Conservation (phyloP, 2,329 filamentous ascomycete species). For the Domatiomyces globalis region DNA sequence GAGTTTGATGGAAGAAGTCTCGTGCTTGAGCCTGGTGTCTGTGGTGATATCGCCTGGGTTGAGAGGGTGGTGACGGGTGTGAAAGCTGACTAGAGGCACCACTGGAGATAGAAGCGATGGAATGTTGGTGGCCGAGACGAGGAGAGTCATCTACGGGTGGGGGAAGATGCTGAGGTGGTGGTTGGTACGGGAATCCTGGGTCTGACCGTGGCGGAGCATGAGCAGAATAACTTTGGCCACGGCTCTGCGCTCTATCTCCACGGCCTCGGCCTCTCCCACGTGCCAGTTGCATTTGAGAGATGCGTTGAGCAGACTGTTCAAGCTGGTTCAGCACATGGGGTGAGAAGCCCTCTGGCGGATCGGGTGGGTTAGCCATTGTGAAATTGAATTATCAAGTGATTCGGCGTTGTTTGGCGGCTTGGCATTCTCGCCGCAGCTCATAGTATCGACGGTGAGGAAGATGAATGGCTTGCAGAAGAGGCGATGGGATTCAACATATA, state of each 20-base stretch:
- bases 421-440: background rate
- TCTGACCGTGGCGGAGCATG: background rate
- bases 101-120: background rate
- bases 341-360: background rate
- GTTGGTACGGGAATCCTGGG: too few species aligned
- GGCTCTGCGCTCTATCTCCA: background rate
- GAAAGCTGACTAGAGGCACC: background rate
- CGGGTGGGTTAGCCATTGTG: background rate
- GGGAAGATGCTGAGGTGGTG: background rate
- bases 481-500: too few species aligned
- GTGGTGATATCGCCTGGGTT: background rate
- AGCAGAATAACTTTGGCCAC: background rate
- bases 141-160: background rate
- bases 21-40: background rate
- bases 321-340: background rate
- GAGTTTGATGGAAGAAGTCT: conserved; percentile 2
- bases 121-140: background rate
- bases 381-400: background rate
- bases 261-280: too few species aligned
- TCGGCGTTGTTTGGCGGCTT: background rate
- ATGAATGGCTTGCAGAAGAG: background rate
- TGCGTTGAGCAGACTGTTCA: background rate
- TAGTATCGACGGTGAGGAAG: background rate
- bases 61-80: background rate
- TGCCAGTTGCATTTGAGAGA: background rate